phyloP scores from a whole-genome alignment of 1,139 yeast genomes.

The Kluyveromyces sp. region DNA sequence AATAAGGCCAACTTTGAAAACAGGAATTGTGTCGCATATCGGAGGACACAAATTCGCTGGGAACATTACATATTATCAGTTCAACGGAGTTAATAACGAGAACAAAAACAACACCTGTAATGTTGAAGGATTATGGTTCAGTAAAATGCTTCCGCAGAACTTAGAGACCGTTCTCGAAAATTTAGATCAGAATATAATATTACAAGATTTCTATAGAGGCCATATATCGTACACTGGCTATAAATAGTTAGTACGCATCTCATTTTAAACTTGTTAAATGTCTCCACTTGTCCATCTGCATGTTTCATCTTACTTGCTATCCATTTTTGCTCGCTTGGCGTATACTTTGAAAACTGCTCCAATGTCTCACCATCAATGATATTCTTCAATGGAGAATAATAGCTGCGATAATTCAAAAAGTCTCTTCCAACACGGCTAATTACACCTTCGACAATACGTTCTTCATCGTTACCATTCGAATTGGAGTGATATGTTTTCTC shows the following conservation, averaged over 20 bases:
- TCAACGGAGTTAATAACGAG: conserved; percentile 1
- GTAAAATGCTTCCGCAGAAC: conserved; percentile 18
- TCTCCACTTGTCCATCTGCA: conserved; percentile 4
- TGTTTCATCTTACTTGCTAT: conserved; percentile 6
- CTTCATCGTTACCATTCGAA: conserved; percentile 18
- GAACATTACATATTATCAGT: conserved; percentile 17
- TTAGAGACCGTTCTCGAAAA: conserved; percentile 9
- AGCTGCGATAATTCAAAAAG: conserved; percentile 61
- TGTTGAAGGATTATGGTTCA: conserved; percentile 20
- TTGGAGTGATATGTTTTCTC: not conserved
- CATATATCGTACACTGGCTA: conserved; percentile 13
- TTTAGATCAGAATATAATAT: conserved; percentile 11
- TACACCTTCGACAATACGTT: conserved; percentile 26
- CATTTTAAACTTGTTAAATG: conserved; percentile 14
- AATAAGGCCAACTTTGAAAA: conserved; percentile 4
- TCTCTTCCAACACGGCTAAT: conserved; percentile 54
- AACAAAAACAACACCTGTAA: conserved; percentile 2
- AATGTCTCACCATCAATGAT: conserved; percentile 85
- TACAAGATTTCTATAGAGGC: conserved; percentile 17
- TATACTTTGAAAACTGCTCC: conserved; percentile 34
- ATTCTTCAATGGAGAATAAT: conserved; percentile 67
- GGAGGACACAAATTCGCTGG: conserved; percentile 27
- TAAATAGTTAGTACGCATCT: conserved; percentile 20
- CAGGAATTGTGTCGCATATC: conserved; percentile 22
- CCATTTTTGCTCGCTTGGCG: conserved; percentile 16